Evolutionary conservation across 305 asterid genomes (phyloP).

Genomic region (Fraxinus greggii): DNA sequence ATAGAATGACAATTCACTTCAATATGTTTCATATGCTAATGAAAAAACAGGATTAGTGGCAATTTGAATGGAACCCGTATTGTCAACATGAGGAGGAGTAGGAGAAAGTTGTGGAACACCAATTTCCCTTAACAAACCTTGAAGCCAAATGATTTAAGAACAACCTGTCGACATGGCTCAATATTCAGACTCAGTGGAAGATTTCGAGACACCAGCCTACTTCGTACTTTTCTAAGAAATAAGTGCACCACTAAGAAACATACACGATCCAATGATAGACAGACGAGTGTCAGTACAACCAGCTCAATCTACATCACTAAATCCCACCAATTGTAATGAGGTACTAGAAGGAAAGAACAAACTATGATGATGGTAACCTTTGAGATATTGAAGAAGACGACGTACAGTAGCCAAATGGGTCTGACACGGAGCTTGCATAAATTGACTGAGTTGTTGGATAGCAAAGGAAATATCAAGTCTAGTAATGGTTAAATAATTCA

Average conservation of each 20-base stretch:
- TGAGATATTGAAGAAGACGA: no score
- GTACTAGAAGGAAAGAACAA: background rate
- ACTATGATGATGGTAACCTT: background rate
- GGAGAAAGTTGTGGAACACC: no score
- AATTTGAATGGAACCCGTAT: no score
- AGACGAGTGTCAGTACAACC: background rate
- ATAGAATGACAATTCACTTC: no score
- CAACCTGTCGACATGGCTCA: background rate
- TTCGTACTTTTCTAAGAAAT: background rate
- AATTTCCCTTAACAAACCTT: background rate
- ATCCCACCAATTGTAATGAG: background rate
- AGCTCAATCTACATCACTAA: background rate
- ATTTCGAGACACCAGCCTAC: background rate
- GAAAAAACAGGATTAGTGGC: no score
- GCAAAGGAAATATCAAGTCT: no score
- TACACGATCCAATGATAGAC: background rate
- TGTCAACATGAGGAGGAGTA: no score
- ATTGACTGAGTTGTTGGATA: no score
- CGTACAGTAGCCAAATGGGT: no score
- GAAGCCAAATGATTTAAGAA: background rate
- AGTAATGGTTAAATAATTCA: no score
- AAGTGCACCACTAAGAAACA: background rate
- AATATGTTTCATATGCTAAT: no score
- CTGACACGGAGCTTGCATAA: no score
- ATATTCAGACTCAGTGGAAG: background rate